These are phyloP conservation scores for Dioscorea alata DNA, from an alignment of 106 monocot genomes.

Conservation along the genomic window DNA sequence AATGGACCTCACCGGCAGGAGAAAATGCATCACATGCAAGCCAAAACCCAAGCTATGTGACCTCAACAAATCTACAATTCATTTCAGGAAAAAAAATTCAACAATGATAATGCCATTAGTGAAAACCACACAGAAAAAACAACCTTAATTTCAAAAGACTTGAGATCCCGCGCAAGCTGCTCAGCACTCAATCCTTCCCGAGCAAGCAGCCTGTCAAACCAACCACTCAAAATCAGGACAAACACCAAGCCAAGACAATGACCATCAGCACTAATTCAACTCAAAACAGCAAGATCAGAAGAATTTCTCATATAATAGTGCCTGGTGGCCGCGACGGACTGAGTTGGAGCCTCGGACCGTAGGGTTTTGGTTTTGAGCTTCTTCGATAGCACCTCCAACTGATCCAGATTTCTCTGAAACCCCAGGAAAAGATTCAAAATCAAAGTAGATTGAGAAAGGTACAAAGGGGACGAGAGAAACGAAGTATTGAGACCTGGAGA, in stretches of 20 bases:
- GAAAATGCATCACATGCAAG: no score
- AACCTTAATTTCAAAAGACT: conserved; percentile 92
- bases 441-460: neutral
- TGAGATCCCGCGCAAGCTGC: conserved; percentile 88
- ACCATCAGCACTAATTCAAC: no score
- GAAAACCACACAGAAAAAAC: neutral
- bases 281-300: no score
- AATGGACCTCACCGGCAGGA: no score
- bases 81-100: no score
- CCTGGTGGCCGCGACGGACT: conserved; percentile 91
- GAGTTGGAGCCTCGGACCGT: conserved; percentile 59
- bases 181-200: conserved; percentile 96
- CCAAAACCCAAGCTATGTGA: no score
- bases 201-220: conserved; percentile 56
- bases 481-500: conserved; percentile 53
- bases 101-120: no score
- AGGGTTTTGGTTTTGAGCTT: conserved; percentile 88
- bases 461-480: neutral
- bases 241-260: no score
- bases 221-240: neutral
- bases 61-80: no score
- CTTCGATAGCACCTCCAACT: conserved; percentile 82
- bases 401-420: conserved; percentile 83
- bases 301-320: conserved; percentile 1
- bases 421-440: neutral